Base-by-base conservation (phyloP, 148 eudicot genomes). In the Polygonum aviculare region DNA sequence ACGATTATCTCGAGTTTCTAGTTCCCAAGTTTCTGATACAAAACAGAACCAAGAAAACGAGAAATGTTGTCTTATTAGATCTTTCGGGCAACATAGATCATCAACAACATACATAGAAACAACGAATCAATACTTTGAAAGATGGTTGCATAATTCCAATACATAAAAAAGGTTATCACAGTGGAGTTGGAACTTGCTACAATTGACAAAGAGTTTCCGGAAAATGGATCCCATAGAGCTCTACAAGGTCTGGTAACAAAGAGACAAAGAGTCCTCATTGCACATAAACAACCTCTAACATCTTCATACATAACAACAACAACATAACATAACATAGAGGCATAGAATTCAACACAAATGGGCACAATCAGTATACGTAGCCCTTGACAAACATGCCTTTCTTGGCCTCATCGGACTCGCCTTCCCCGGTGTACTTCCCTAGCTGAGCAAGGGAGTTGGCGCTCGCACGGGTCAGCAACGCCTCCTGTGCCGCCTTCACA, bases 401-500 rank as follows among this genome's bases (percentile, higher is more conserved):
- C 77, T 84, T 83, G 65, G 86, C 86, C 80, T 81, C 88, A 19
- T 83, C 88, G 18, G 86, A 81, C 73, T 83, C 84, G 1, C 88
- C 88, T 55, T 83, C 83, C 10, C 81, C 86, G 11, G 84, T 83
- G 83, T 86, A 83, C 63, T 86, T 86, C 12, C 88, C 88, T 6
- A 86, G 84, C 83, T 86, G 88, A 70, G 88, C 88, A 57, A 83
- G 86, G 21, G 88, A 86, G 82, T 83, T 86, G 74, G 88, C 77
- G 70, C 75, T 83, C 3, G 88, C 86, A 47, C 86, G 50, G 47
- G 51, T 48, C 10, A 86, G 83, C 77, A 86, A 57, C 1, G 83
- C 75, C 2, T 81, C 83, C 52, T 86, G 88, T 40, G 88, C 88
- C 11, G 86, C 88, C 79, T 83, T 40, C 26, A 86, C 84, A 31